Evolutionary conservation across 352 stramenopile species (phyloP).

Genomic region (Phytopythium delawarense): DNA sequence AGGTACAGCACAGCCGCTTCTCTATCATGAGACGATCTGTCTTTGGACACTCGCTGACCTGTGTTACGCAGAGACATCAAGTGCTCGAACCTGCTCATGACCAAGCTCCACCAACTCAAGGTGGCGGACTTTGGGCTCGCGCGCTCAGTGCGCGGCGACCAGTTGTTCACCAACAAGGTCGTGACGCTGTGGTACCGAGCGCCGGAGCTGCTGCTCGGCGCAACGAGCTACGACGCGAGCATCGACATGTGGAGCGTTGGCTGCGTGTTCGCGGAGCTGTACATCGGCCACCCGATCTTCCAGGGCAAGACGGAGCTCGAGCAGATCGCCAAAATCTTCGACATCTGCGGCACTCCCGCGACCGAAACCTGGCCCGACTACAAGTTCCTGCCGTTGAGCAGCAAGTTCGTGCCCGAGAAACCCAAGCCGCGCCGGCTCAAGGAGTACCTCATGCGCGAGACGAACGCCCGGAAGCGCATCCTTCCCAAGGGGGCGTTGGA

Average conservation of each 20-base stretch:
- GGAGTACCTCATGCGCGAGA: constrained; percentile 76
- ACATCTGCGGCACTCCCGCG: constrained; percentile 82
- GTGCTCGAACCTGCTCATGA: constrained; percentile 88
- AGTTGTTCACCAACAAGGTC: constrained; percentile 94
- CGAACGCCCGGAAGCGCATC: constrained; percentile 68
- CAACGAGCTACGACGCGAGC: constrained; percentile 90
- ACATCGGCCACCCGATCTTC: constrained; percentile 83
- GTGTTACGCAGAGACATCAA: constrained; percentile 79
- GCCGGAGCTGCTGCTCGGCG: constrained; percentile 92
- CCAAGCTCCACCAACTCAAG: constrained; percentile 74
- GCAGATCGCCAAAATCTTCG: constrained; percentile 88
- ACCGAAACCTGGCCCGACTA: constrained; percentile 83
- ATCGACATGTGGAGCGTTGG: constrained; percentile 97
- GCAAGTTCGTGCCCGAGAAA: constrained; percentile 82
- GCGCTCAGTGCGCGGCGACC: constrained; percentile 79
- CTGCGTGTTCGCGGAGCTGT: constrained; percentile 84
- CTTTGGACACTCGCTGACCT: neutral
- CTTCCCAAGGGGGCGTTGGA: constrained; percentile 86
- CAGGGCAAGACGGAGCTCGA: constrained; percentile 86
- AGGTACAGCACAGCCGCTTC: constrained; percentile 35
- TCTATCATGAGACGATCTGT: neutral
- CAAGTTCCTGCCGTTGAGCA: constrained; percentile 78
- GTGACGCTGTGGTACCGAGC: constrained; percentile 95
- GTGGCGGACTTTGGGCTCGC: constrained; percentile 85
- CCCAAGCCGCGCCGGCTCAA: constrained; percentile 55